Conservation (phyloP, 345 rosid species). For the Eucalyptus camaldulensis region DNA sequence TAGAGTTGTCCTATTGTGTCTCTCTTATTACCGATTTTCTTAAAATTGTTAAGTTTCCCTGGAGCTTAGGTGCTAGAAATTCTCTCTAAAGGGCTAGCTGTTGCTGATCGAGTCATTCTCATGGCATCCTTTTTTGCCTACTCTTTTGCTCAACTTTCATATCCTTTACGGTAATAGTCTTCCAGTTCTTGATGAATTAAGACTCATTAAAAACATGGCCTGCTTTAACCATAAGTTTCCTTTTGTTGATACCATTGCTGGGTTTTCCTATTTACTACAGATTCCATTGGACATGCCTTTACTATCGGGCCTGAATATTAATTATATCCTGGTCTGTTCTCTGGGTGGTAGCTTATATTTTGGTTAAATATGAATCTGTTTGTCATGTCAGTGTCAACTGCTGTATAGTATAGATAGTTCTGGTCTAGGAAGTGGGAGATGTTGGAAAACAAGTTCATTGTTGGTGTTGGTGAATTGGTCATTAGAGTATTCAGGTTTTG, state of each 20-base stretch:
- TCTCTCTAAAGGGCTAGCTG: not conserved
- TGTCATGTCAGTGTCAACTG: not conserved
- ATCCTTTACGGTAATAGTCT: not conserved
- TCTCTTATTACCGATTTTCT: not conserved
- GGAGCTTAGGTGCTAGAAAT: not conserved
- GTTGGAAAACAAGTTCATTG: not conserved
- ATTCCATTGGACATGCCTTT: not conserved
- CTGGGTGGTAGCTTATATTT: not conserved
- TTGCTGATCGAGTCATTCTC: not conserved
- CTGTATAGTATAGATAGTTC: not conserved
- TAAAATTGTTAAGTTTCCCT: not conserved
- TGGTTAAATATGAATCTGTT: not conserved
- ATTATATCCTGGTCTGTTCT: not conserved
- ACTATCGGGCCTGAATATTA: not conserved
- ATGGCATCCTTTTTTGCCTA: not conserved
- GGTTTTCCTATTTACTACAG: not conserved
- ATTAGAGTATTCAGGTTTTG: not conserved
- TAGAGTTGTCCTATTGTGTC: not conserved
- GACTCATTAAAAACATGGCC: not conserved
- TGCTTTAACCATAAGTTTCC: not conserved
- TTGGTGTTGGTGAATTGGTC: not conserved
- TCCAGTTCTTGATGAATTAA: not conserved
- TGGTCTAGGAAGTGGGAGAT: not conserved
- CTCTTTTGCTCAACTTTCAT: not conserved
- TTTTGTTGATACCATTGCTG: not conserved